Conservation (phyloP, 306 rosid genomes). For the Datisca glomerata region DNA sequence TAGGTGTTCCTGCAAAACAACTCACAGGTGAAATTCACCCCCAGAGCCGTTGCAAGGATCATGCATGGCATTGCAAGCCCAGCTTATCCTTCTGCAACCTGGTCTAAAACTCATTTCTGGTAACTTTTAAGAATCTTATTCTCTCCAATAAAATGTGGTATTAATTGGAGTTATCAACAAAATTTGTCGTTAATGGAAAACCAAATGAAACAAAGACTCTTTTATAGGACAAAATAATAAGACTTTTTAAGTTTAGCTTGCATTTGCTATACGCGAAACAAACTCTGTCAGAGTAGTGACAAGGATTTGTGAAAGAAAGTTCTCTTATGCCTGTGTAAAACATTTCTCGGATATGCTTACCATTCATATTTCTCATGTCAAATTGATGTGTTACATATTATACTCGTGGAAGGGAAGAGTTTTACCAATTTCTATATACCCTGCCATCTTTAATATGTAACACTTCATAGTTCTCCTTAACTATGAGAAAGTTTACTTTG, state of each 20-base stretch:
- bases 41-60: conserved; percentile 89
- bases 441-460: no score
- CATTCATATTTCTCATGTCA: no score
- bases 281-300: not conserved
- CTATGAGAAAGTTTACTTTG: no score
- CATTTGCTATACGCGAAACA: not conserved
- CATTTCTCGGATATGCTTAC: no score
- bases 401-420: no score
- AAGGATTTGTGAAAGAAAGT: not conserved
- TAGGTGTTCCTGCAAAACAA: conserved; percentile 85
- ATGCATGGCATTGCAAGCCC: conserved; percentile 98
- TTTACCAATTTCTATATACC: no score
- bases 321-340: not conserved
- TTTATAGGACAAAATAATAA: no score
- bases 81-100: conserved; percentile 63
- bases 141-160: no score
- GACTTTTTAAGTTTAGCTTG: not conserved
- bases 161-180: not conserved
- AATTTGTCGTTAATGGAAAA: not conserved
- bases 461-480: no score
- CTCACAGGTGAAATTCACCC: conserved; percentile 72
- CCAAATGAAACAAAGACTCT: no score
- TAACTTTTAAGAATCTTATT: conserved; percentile 12
- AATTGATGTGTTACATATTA: no score
- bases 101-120: conserved; percentile 96